A percentile compares a stretch with the other conserved stretches of the same genome.
phyloP scores from a whole-genome alignment of 345 rosid species.

The Gossypium mustelinum region DNA sequence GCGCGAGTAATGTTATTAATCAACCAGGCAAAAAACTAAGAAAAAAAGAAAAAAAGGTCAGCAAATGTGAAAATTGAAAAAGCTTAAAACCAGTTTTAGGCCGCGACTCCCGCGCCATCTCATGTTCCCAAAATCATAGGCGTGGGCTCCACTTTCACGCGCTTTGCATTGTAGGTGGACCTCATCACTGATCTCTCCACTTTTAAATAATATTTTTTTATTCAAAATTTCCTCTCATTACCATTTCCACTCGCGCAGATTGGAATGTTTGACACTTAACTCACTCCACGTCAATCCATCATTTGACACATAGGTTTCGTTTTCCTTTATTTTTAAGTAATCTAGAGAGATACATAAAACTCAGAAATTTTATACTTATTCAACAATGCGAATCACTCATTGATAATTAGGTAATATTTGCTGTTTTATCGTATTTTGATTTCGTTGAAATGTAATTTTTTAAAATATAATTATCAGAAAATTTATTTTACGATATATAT shows the following conservation, averaged over 20 bases:
- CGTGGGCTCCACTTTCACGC: slow-evolving; percentile 33
- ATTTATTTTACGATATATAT: too few relatives aligned
- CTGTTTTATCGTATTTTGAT: too few relatives aligned
- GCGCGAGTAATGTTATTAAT: slow-evolving; percentile 4
- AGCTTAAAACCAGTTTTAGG: background rate
- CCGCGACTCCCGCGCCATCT: slow-evolving; percentile 25
- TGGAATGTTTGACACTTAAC: background rate
- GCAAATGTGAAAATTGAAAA: background rate
- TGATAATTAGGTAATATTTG: too few relatives aligned
- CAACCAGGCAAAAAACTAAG: background rate
- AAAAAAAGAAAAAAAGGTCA: background rate
- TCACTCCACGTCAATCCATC: background rate
- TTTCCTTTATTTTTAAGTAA: too few relatives aligned
- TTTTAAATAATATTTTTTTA: background rate
- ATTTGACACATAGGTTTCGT: too few relatives aligned
- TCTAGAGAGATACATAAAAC: too few relatives aligned
- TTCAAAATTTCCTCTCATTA: background rate
- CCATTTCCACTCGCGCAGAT: background rate
- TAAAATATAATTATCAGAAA: too few relatives aligned
- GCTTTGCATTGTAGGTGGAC: slow-evolving; percentile 16
- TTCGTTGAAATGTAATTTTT: too few relatives aligned
- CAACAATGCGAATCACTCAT: too few relatives aligned
- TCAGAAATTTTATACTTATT: too few relatives aligned
- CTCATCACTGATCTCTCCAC: background rate
- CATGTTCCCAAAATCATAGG: slow-evolving; percentile 5